phyloP scores from a whole-genome alignment of 1,284 basidiomycete species.

The Inonotus hispidus region DNA sequence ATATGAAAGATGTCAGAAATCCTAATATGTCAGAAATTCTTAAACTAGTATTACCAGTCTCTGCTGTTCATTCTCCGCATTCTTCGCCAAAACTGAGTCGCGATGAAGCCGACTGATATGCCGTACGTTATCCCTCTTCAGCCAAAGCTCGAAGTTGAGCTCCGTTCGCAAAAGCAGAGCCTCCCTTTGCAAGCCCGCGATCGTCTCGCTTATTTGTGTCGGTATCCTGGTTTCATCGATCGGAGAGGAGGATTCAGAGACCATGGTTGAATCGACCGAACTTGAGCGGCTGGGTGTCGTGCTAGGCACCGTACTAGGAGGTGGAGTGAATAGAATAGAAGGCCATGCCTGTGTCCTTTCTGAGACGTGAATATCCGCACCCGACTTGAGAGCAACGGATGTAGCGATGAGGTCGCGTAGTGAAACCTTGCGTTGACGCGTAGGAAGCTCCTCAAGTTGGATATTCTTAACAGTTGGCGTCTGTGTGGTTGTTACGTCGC shows the following conservation, averaged over 20 bases:
- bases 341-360: constrained; percentile 45
- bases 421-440: constrained; percentile 43
- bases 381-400: constrained; percentile 64
- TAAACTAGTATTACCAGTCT: constrained; percentile 36
- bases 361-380: constrained; percentile 53
- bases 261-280: constrained; percentile 20
- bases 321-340: constrained; percentile 31
- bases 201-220: constrained; percentile 48
- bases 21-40: not conserved
- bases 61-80: constrained; percentile 74
- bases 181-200: constrained; percentile 67
- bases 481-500: constrained; percentile 11
- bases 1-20: not conserved
- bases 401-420: constrained; percentile 67
- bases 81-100: constrained; percentile 64
- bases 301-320: constrained; percentile 21
- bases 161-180: constrained; percentile 69
- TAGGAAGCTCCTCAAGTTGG: constrained; percentile 22
- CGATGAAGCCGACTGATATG: constrained; percentile 75
- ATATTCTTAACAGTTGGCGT: constrained; percentile 14
- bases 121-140: constrained; percentile 69
- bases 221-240: constrained; percentile 29
- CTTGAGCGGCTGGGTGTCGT: constrained; percentile 16
- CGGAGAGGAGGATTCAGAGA: constrained; percentile 21
- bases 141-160: constrained; percentile 77